A percentile compares a stretch with the other conserved stretches of the same genome.
These are phyloP conservation scores for Halenospora varia DNA, from an alignment of 495 filamentous ascomycete species.

Conservation along the genomic window DNA sequence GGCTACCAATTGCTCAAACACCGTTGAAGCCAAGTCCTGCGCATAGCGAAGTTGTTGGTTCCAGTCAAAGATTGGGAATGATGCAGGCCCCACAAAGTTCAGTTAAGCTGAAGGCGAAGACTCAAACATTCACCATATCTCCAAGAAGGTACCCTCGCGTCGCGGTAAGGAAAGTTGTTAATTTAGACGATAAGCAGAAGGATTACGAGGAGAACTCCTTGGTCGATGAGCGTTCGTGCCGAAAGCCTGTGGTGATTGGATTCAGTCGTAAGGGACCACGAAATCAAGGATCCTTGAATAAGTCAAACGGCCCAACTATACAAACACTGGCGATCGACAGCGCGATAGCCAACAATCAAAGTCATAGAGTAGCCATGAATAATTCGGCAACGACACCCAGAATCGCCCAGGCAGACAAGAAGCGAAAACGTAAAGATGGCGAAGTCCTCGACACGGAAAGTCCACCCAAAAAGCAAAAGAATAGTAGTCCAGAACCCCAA, in stretches of 20 bases:
- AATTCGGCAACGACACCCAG: neutral
- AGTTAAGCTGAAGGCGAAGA: too few relatives aligned
- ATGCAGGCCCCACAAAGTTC: too few relatives aligned
- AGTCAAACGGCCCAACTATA: neutral
- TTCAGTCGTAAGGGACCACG: constrained; percentile 25
- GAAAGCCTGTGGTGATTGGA: constrained; percentile 24
- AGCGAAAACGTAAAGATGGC: constrained; percentile 9
- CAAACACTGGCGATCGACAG: neutral
- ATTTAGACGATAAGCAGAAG: too few relatives aligned
- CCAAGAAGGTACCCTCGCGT: too few relatives aligned
- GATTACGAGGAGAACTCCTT: neutral
- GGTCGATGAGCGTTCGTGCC: neutral
- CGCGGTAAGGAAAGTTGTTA: too few relatives aligned
- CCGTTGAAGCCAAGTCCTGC: too few relatives aligned
- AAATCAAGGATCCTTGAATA: constrained; percentile 27
- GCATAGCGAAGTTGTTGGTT: too few relatives aligned
- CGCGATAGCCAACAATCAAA: too few relatives aligned
- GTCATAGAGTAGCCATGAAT: too few relatives aligned
- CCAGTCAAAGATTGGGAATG: too few relatives aligned
- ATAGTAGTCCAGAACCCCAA: constrained; percentile 2
- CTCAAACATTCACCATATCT: too few relatives aligned
- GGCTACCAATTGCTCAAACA: too few relatives aligned
- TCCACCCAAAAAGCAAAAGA: constrained; percentile 11
- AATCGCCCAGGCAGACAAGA: neutral
- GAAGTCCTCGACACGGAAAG: neutral